Evolutionary conservation across 345 rosid genomes (phyloP).

Genomic region (Angophora floribunda): DNA sequence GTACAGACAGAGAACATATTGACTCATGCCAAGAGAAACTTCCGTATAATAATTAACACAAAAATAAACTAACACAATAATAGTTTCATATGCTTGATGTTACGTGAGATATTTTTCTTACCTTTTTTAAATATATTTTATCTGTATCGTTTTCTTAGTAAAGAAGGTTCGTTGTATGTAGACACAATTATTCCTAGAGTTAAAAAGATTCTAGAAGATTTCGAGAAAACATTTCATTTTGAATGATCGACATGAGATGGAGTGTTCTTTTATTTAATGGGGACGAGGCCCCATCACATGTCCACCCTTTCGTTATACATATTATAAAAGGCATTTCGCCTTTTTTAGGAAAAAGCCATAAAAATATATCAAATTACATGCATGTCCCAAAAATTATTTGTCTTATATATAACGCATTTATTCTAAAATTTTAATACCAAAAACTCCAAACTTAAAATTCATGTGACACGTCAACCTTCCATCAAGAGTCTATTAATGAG

Average conservation of each 20-base stretch:
- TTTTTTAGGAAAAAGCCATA: background rate
- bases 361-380: background rate
- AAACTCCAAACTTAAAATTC: background rate
- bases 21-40: background rate
- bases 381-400: background rate
- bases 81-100: background rate
- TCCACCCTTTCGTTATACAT: background rate
- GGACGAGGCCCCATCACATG: background rate
- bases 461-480: fast-evolving
- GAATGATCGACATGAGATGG: background rate
- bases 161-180: background rate
- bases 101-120: background rate
- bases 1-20: background rate
- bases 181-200: background rate
- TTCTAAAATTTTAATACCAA: background rate
- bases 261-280: background rate
- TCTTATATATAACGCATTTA: too few relatives aligned
- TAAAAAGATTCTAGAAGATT: background rate
- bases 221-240: background rate
- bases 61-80: background rate
- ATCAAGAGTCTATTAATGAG: too few relatives aligned
- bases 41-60: background rate
- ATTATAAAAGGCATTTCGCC: background rate
- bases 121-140: background rate
- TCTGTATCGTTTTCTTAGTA: background rate